Base-by-base conservation (phyloP, 2,329 filamentous ascomycete species). In the Pseudopithomyces maydicus region DNA sequence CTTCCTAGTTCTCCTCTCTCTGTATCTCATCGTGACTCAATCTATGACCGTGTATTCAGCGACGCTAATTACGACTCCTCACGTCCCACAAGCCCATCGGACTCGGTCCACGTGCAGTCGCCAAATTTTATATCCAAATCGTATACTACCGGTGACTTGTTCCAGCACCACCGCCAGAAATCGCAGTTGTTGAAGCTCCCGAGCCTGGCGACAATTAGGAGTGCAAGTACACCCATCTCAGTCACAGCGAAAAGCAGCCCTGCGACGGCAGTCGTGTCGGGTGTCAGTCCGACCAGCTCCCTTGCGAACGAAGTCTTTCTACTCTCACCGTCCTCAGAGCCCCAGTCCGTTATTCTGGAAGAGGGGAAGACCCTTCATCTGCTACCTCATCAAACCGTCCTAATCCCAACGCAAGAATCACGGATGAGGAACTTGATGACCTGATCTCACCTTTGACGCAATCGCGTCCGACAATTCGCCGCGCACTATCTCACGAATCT, bases 1-100 rank as follows among this genome's bases (percentile, higher is more conserved):
- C 83, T 89, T 1, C 89, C 92, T 1, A 92, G 88, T 65, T 97
- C 94, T 3, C 93, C 95, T 0, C 84, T 83, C 43, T 95, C 92
- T 1, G 87, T 86, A 29, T 87, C 87, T 2, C 75, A 79, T 61
- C 86, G 89, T 17, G 91, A 85, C 12, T 87, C 90, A 0, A 80
- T 97, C 45, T 97, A 97, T 67, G 94, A 97, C 72, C 84, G 86
- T 32, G 78, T 84, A 11, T 85, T 89, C 63, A 83, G 82, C 61
- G 83, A 82, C 54, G 80, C 78, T 44, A 80, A 74, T 6, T 79
- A 81, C 17, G 88, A 91, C 50, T 88, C 85, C 2, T 92, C 91
- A 11, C 84, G 88, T 46, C 91, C 93, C 0, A 89, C 87, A 1
- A 97, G 93, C 36, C 94, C 95, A 0, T 72, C 73, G 11, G 88